These are phyloP conservation scores for Candida succiphila DNA, from an alignment of 805 yeast species.

Conservation along the genomic window DNA sequence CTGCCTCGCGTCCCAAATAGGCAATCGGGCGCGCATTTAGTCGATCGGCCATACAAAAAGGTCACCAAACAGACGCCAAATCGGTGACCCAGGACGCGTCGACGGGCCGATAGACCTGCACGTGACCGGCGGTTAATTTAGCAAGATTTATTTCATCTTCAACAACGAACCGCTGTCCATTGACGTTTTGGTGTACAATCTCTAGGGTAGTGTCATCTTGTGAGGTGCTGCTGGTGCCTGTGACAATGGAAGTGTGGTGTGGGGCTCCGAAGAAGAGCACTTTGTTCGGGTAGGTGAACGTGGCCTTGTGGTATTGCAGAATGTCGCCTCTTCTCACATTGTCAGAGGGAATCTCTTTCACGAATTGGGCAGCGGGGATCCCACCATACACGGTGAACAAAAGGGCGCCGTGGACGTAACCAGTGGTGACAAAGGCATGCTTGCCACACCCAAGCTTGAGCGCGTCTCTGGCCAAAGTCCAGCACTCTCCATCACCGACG, in stretches of 20 bases:
- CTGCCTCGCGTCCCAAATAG: too few relatives aligned
- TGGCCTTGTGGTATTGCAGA: slow-evolving; percentile 34
- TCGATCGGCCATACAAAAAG: too few relatives aligned
- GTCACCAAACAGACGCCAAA: slow-evolving; percentile 2
- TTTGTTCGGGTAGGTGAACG: slow-evolving; percentile 25
- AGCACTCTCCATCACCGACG: slow-evolving; percentile 51
- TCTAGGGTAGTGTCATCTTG: slow-evolving; percentile 17
- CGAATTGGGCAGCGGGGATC: slow-evolving; percentile 8
- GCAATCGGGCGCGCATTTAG: too few relatives aligned
- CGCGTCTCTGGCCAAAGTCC: slow-evolving; percentile 51
- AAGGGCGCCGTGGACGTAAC: slow-evolving; percentile 35
- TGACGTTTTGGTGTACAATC: slow-evolving; percentile 42
- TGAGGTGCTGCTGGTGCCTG: slow-evolving; percentile 24
- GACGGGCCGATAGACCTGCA: slow-evolving; percentile 38
- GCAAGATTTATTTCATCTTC: slow-evolving; percentile 28
- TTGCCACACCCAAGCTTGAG: slow-evolving; percentile 44
- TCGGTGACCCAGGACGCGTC: slow-evolving; percentile 33
- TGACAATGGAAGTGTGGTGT: slow-evolving; percentile 38
- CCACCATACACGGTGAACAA: slow-evolving; percentile 8
- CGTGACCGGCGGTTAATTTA: slow-evolving; percentile 30
- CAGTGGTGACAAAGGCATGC: slow-evolving; percentile 43
- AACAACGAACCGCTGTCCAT: slow-evolving; percentile 29
- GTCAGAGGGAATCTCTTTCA: slow-evolving; percentile 23
- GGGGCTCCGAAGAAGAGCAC: slow-evolving; percentile 38
- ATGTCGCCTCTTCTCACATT: slow-evolving; percentile 45